These are phyloP conservation scores for Emydomyces testavorans DNA, from an alignment of 2,329 filamentous ascomycete genomes.

Conservation along the genomic window DNA sequence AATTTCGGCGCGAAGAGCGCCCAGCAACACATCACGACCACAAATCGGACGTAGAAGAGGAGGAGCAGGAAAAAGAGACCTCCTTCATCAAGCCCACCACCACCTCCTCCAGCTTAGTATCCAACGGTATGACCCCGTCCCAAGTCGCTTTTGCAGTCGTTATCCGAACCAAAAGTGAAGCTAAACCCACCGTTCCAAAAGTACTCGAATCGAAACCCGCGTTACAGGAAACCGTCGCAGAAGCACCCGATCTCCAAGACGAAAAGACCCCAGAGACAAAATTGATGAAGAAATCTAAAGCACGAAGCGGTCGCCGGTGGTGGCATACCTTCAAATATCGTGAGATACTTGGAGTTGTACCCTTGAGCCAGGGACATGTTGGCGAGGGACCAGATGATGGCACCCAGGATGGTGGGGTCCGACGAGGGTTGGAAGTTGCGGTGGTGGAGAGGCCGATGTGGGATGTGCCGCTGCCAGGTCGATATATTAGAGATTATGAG, in stretches of 20 bases:
- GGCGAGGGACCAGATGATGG: slow-evolving; percentile 16
- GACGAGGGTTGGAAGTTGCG: slow-evolving; percentile 55
- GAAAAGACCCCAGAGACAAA: neutral
- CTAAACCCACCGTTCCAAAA: slow-evolving; percentile 1
- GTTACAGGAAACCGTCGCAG: neutral
- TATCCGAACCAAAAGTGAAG: slow-evolving; percentile 16
- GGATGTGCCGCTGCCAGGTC: slow-evolving; percentile 65
- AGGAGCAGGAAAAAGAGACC: neutral
- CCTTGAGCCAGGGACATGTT: slow-evolving; percentile 30
- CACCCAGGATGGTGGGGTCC: slow-evolving; percentile 18
- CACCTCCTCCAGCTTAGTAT: neutral
- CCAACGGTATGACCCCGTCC: slow-evolving; percentile 12
- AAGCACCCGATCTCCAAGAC: neutral
- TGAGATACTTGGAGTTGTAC: slow-evolving; percentile 69
- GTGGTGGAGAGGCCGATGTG: slow-evolving; percentile 77
- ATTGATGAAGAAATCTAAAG: slow-evolving; percentile 4
- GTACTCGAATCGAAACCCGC: neutral
- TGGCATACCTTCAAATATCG: slow-evolving; percentile 92
- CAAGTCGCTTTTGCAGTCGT: slow-evolving; percentile 15
- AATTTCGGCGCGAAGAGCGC: slow-evolving; percentile 3
- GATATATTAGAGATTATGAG: slow-evolving; percentile 51
- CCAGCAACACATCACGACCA: neutral
- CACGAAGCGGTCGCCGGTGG: slow-evolving; percentile 26
- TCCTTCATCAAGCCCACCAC: neutral
- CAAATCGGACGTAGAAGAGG: neutral